Evolutionary conservation across 1,284 basidiomycete species (phyloP), one percentile per base, ranked within the genome.

Genomic region (Ganoderma sinense): DNA sequence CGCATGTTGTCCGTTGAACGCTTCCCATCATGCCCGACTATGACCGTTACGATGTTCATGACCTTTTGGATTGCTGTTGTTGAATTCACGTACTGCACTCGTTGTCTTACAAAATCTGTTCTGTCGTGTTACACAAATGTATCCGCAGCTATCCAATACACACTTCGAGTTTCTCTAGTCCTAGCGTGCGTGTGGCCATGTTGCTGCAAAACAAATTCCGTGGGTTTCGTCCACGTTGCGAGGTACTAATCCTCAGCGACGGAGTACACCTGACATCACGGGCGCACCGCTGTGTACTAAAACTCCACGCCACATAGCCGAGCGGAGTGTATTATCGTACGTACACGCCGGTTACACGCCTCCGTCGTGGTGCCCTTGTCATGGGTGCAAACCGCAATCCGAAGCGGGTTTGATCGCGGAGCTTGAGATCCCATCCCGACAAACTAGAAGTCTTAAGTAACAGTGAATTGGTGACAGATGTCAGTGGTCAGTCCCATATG

Each of bases 31-130:
- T 31, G 29, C 26, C 69, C 64, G 40, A 56, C 39, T 61, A 73
- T 71, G 72, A 70, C 67, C 56, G 55, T 73, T 68, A 76, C 69
- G 75, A 71, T 64, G 51, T 55, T 68, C 45, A 74, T 55, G 75
- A 70, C 69, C 66, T 36, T 68, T 69, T 66, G 61, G 61, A 55
- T 68, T 33, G 65, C 36, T 69, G 56, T 64, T 53, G 67, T 62
- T 66, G 53, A 36, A 31, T 62, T 23, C 40, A 8, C 40, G 39
- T 60, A 48, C 53, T 7, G 18, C 61, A 26, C 41, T 14, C 66
- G 39, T 62, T 66, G 64, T 71, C 14, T 10, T 63, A 39, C 63
- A 73, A 75, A 73, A 73, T 60, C 39, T 72, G 69, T 73, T 69
- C 68, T 68, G 72, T 71, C 67, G 69, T 69, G 70, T 69, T 71